Conservation (phyloP, 2,329 filamentous ascomycete genomes). For the Exserohilum rostratum region DNA sequence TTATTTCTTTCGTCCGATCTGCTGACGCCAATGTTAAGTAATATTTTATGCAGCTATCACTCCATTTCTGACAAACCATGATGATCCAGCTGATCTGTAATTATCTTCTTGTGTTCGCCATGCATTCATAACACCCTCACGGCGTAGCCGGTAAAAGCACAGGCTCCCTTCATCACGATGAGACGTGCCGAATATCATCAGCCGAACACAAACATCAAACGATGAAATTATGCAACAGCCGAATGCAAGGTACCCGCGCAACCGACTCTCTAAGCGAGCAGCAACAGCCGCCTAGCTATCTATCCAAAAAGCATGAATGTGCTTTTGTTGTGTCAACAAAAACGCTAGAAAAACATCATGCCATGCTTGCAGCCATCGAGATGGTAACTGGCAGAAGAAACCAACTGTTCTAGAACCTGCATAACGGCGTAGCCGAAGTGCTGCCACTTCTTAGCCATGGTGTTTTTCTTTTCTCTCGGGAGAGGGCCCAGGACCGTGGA, state of each 20-base stretch:
- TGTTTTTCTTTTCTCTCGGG: background rate
- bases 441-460: background rate
- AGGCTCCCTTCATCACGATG: background rate
- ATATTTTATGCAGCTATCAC: background rate
- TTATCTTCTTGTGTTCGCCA: no score
- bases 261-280: background rate
- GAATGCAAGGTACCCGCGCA: constrained; percentile 3
- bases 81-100: no score
- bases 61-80: no score
- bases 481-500: background rate
- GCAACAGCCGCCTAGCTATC: background rate
- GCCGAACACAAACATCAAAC: background rate
- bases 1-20: no score
- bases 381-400: background rate
- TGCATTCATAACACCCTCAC: no score
- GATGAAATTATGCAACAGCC: background rate
- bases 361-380: background rate
- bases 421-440: background rate
- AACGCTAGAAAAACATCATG: constrained; percentile 2
- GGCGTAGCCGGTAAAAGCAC: background rate
- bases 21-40: background rate
- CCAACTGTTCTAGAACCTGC: background rate
- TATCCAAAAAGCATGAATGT: background rate
- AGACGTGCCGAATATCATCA: background rate
- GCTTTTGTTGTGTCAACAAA: constrained; percentile 1